Base-by-base conservation (phyloP, 1,284 basidiomycete species). In the Microbotryomycetes sp. region DNA sequence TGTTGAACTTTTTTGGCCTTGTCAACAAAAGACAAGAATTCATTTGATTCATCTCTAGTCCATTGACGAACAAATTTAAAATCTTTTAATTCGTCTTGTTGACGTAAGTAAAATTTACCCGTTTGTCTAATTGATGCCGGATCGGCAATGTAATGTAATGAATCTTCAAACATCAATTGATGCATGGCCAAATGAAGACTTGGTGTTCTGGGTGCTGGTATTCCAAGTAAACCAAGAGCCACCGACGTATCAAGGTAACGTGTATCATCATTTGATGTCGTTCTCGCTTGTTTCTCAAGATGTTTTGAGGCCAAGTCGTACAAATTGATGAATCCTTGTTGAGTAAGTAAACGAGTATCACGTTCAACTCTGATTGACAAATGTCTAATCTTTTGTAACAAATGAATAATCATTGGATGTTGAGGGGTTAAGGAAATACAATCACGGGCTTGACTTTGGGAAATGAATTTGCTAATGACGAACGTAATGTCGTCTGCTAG, bases 41-140 rank as follows among this genome's bases (percentile, higher is more conserved):
- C 76, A 5, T 78, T 49, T 6, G 65, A 54, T 6, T 61, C 29
- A 7, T 70, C 71, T 23, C 78, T 75, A 16, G 82, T 77, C 83
- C 88, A 84, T 1, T 77, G 70, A 16, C 74, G 74, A 3, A 92
- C 83, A 0, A 70, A 73, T n/a, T 80, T 59, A 28, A 92, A 74
- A 46, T 81, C 81, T 22, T 81, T 70, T 1, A 88, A 77, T 46
- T 90, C 83, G 0, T 77, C 76, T 30, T 77, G 75, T 1, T 88
- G 87, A 3, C 92, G 84, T 45, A 93, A 82, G 42, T 80, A 73
- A 77, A 93, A 92, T 0, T 72, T 77, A 54, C 85, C 83, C 3
- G 78, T 79, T 15, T 77, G 70, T 48, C 83, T 78, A 75, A 89
- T 88, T 42, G 79, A 76, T 31, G 77, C 74, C 25, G 78, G 74